These are phyloP conservation scores for Epicoccum nigrum DNA, from an alignment of 2,329 filamentous ascomycete species.

Conservation along the genomic window DNA sequence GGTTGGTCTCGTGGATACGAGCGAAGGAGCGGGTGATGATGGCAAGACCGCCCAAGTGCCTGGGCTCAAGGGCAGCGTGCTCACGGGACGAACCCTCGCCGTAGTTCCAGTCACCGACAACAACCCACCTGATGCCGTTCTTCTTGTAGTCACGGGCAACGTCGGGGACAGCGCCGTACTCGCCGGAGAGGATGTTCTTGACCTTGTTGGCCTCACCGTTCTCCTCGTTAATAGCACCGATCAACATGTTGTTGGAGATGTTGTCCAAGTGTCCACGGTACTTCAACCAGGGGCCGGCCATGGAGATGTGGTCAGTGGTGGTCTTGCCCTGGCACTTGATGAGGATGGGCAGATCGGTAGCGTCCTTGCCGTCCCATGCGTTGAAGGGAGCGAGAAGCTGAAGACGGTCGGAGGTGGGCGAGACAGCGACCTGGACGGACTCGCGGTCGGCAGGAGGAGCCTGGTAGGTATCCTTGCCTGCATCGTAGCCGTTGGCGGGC, in stretches of 20 bases:
- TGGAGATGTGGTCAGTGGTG: slow-evolving; percentile 95
- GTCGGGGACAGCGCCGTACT: slow-evolving; percentile 86
- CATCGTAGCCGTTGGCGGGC: slow-evolving; percentile 82
- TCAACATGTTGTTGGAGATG: slow-evolving; percentile 99
- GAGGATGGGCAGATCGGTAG: slow-evolving; percentile 80
- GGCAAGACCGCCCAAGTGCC: slow-evolving; percentile 94
- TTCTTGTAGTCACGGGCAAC: slow-evolving; percentile 98
- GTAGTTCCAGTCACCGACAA: slow-evolving; percentile 99
- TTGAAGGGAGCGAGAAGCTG: slow-evolving; percentile 88
- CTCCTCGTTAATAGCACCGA: slow-evolving; percentile 93
- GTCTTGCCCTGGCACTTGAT: slow-evolving; percentile 98
- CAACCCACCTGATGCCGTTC: slow-evolving; percentile 95
- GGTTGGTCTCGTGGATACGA: slow-evolving; percentile 99
- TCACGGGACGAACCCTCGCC: slow-evolving; percentile 97
- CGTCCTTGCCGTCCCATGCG: slow-evolving; percentile 92
- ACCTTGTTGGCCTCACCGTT: slow-evolving; percentile 98
- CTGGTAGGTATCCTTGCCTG: slow-evolving; percentile 93
- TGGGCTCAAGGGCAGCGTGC: slow-evolving; percentile 96
- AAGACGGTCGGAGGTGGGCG: slow-evolving; percentile 89
- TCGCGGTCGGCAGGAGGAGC: slow-evolving; percentile 82
- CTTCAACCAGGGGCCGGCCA: slow-evolving; percentile 97
- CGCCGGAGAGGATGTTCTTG: slow-evolving; percentile 84
- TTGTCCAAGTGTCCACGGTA: slow-evolving; percentile 99
- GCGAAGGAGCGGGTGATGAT: slow-evolving; percentile 96
- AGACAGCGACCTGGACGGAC: slow-evolving; percentile 77